Conservation (phyloP, 768 basidiomycete species). For the Lactifluus subvellereus region DNA sequence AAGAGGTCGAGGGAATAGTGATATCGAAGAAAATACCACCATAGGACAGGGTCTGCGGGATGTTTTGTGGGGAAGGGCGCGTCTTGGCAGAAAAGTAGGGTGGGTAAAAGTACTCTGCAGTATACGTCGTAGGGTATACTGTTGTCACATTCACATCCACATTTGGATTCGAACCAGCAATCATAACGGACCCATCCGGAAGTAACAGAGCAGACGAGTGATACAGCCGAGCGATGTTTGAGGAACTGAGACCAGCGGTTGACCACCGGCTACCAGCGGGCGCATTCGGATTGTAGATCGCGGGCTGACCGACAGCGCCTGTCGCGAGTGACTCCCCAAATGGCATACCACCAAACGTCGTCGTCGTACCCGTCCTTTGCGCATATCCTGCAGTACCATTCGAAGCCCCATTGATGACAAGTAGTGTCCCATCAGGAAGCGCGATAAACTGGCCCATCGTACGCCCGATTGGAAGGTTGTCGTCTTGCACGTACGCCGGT, state of each 20-base stretch:
- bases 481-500: conserved; percentile 61
- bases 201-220: conserved; percentile 90
- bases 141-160: conserved; percentile 66
- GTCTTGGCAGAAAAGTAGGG: conserved; percentile 67
- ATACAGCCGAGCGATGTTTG: conserved; percentile 75
- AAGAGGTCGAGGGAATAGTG: conserved; percentile 57
- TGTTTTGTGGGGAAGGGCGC: conserved; percentile 63
- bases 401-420: conserved; percentile 73
- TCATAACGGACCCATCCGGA: conserved; percentile 77
- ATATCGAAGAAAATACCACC: conserved; percentile 81
- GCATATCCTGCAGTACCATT: conserved; percentile 92
- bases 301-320: conserved; percentile 72
- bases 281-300: conserved; percentile 74
- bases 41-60: conserved; percentile 74
- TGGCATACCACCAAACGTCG: conserved; percentile 49
- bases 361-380: conserved; percentile 34
- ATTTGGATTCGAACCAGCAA: conserved; percentile 93
- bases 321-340: conserved; percentile 70
- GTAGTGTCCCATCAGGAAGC: conserved; percentile 71
- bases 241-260: conserved; percentile 52
- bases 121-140: conserved; percentile 69
- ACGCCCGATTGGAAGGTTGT: conserved; percentile 64
- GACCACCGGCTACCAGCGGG: conserved; percentile 72
- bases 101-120: conserved; percentile 88
- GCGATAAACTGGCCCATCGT: conserved; percentile 92